Evolutionary conservation across 202 grass and related monocot species (phyloP).

Genomic region (Cymbopogon flexuosus): DNA sequence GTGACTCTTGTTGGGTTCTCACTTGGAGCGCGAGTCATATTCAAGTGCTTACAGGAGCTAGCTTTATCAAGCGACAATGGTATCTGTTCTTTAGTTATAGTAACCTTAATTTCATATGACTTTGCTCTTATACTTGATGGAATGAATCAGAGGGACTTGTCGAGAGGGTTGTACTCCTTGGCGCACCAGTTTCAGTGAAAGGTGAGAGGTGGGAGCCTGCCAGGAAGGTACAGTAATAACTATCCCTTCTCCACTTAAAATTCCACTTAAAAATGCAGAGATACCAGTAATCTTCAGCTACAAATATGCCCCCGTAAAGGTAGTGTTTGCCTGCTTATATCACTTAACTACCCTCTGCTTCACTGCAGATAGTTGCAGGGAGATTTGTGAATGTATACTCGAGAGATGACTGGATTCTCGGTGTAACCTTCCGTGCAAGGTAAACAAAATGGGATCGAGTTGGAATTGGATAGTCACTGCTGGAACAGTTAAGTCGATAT

Average conservation of each 20-base stretch:
- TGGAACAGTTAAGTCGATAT: too few species aligned
- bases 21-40: conserved; percentile 84
- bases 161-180: conserved; percentile 86
- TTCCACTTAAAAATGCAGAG: neutral
- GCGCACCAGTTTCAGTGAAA: conserved; percentile 79
- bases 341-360: neutral
- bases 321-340: neutral
- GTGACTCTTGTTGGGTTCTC: conserved; percentile 93
- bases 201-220: conserved; percentile 74
- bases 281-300: neutral
- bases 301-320: neutral
- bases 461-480: neutral
- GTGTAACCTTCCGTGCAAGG: conserved; percentile 92
- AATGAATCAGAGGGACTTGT: conserved; percentile 71
- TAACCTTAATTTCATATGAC: neutral
- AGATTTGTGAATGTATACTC: conserved; percentile 96
- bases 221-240: conserved; percentile 52
- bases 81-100: conserved; percentile 25
- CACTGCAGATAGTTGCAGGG: conserved; percentile 67
- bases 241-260: neutral
- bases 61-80: conserved; percentile 72
- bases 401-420: conserved; percentile 96
- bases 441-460: conserved; percentile 15
- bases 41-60: conserved; percentile 85
- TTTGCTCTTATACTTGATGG: conserved; percentile 18